Percentiles rank a stretch among this genome's conserved stretches.
Conservation (phyloP, 2,329 filamentous ascomycete species). For the Tolypocladium inflatum region DNA sequence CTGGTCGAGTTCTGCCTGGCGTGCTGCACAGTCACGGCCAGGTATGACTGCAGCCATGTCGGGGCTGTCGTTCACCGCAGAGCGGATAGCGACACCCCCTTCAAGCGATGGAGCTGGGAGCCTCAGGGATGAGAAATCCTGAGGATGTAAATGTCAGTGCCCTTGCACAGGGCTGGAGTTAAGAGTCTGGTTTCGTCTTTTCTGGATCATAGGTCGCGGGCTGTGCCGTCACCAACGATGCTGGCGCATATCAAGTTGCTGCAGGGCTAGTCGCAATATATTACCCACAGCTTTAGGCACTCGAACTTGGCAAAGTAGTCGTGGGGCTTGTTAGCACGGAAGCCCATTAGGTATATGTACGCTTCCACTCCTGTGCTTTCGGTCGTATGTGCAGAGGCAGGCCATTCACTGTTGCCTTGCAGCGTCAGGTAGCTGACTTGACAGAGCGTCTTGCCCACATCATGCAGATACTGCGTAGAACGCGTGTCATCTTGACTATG, state of each 20-base stretch:
- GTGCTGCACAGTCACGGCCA: background rate
- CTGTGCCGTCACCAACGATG: too few species aligned
- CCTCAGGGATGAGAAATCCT: background rate
- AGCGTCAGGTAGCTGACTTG: background rate
- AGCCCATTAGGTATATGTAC: too few species aligned
- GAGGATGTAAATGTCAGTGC: background rate
- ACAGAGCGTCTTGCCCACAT: background rate
- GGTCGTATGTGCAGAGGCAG: background rate
- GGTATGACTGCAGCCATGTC: background rate
- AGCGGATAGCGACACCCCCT: background rate
- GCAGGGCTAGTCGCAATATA: too few species aligned
- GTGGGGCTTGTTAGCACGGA: too few species aligned
- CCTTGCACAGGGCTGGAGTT: background rate
- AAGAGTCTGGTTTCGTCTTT: background rate
- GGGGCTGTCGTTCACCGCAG: background rate
- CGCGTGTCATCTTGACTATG: too few species aligned
- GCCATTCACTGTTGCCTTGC: too few species aligned
- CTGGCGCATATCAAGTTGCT: too few species aligned
- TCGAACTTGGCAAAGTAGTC: too few species aligned
- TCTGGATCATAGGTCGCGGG: background rate
- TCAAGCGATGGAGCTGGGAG: background rate
- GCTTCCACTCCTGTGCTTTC: background rate
- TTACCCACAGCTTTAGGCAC: too few species aligned
- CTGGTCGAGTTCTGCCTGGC: background rate
- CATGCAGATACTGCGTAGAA: too few species aligned